phyloP scores from a whole-genome alignment of 2,329 filamentous ascomycete genomes.

The Botrytis fragariae region DNA sequence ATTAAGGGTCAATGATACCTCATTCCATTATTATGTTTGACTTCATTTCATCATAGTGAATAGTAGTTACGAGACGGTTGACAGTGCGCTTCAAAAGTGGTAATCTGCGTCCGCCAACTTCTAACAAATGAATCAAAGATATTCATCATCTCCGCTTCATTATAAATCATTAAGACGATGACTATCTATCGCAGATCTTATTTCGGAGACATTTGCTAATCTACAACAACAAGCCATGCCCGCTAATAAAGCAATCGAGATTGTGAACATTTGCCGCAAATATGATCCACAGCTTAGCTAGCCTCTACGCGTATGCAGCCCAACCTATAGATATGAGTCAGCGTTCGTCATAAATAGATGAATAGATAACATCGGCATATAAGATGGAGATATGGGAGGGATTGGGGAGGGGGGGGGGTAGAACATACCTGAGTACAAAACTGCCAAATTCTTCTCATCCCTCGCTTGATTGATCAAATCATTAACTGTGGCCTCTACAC shows the following conservation, averaged over 20 bases:
- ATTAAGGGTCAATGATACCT: neutral
- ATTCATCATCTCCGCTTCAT: neutral
- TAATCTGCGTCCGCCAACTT: neutral
- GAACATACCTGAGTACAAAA: slow-evolving; percentile 67
- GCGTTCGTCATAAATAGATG: neutral
- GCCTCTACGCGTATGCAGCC: slow-evolving; percentile 48
- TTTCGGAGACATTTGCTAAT: neutral
- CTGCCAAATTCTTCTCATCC: slow-evolving; percentile 87
- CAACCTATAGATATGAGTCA: slow-evolving; percentile 42
- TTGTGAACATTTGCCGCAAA: neutral
- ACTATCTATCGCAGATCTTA: neutral
- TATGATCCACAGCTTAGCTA: neutral
- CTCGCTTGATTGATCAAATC: slow-evolving; percentile 95
- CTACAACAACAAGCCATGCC: neutral
- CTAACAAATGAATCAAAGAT: neutral
- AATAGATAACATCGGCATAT: neutral
- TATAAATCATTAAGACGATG: neutral
- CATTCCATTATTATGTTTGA: neutral
- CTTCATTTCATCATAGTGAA: neutral
- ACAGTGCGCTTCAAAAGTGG: neutral
- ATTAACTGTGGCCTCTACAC: slow-evolving; percentile 92
- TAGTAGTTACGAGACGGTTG: neutral
- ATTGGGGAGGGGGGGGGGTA: neutral
- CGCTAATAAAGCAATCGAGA: neutral
- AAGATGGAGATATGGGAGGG: neutral